Evolutionary conservation across 2,329 filamentous ascomycete species (phyloP).

Genomic region (Pleoardoris graminearum): DNA sequence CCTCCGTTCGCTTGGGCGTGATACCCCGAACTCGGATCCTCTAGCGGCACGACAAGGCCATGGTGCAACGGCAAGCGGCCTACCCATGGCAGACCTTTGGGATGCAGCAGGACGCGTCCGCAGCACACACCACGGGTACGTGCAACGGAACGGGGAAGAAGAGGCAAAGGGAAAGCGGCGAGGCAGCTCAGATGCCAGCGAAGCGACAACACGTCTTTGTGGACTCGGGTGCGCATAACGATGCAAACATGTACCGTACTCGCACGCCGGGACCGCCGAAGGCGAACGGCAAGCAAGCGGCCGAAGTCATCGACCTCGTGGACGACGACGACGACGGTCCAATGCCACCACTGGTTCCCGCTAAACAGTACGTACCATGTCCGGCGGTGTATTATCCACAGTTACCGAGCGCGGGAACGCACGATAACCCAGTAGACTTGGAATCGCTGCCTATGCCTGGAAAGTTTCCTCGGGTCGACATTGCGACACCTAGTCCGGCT

Average conservation of each 20-base stretch:
- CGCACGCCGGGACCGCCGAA: background rate
- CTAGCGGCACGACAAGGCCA: background rate
- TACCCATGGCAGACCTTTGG: constrained; percentile 9
- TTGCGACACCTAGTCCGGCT: background rate
- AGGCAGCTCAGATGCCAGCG: background rate
- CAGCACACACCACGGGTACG: background rate
- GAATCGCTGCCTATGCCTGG: background rate
- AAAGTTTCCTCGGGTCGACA: background rate
- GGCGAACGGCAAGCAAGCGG: background rate
- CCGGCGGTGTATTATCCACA: background rate
- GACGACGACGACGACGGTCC: constrained; percentile 5
- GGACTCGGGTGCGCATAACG: background rate
- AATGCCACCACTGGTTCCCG: background rate
- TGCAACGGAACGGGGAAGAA: constrained; percentile 8
- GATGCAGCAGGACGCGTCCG: constrained; percentile 3
- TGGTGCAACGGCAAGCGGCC: constrained; percentile 6
- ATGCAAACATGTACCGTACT: background rate
- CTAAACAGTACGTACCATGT: background rate
- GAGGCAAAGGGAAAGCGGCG: constrained; percentile 9
- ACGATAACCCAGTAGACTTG: constrained; percentile 18
- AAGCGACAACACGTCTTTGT: background rate
- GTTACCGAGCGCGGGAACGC: constrained; percentile 12
- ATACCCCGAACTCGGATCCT: no score
- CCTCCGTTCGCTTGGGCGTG: no score
- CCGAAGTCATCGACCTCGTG: constrained; percentile 6